Percentiles rank a stretch among this genome's conserved stretches.
These are phyloP conservation scores for Rhizomucor pusillus DNA, from an alignment of 371 early-diverging fungal species.

Conservation along the genomic window DNA sequence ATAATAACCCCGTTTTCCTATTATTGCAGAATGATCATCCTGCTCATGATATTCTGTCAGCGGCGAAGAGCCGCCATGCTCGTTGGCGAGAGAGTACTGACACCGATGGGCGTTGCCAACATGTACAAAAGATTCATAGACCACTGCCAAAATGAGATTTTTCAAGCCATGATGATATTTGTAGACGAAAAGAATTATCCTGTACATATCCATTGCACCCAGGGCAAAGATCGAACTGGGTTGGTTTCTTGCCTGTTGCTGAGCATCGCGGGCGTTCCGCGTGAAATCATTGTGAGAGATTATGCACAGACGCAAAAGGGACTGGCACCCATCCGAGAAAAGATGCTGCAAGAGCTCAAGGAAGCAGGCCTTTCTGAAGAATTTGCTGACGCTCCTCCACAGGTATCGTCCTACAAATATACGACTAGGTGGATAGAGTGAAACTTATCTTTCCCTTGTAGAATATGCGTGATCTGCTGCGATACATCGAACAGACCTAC, in stretches of 20 bases:
- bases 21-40: constrained; percentile 17
- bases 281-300: constrained; percentile 60
- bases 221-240: constrained; percentile 81
- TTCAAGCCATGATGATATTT: constrained; percentile 51
- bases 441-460: background rate
- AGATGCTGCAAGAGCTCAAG: constrained; percentile 50
- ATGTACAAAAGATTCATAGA: constrained; percentile 59
- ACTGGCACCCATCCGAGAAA: constrained; percentile 41
- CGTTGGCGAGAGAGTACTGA: constrained; percentile 48
- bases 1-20: no score
- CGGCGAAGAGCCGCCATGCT: constrained; percentile 44
- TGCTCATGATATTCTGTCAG: constrained; percentile 28
- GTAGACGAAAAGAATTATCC: constrained; percentile 60
- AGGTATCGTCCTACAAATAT: constrained; percentile 20
- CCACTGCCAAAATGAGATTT: constrained; percentile 53
- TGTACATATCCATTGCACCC: constrained; percentile 75
- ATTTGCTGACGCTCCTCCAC: constrained; percentile 56
- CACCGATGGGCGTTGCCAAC: constrained; percentile 55
- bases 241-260: constrained; percentile 60
- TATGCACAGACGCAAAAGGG: constrained; percentile 60
- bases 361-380: constrained; percentile 49
- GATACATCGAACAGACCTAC: constrained; percentile 25
- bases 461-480: constrained; percentile 34
- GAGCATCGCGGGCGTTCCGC: constrained; percentile 56
- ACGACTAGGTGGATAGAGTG: background rate